Evolutionary conservation across 192 early-diverging fungal species (phyloP).

Genomic region (Coemansia aciculifera): DNA sequence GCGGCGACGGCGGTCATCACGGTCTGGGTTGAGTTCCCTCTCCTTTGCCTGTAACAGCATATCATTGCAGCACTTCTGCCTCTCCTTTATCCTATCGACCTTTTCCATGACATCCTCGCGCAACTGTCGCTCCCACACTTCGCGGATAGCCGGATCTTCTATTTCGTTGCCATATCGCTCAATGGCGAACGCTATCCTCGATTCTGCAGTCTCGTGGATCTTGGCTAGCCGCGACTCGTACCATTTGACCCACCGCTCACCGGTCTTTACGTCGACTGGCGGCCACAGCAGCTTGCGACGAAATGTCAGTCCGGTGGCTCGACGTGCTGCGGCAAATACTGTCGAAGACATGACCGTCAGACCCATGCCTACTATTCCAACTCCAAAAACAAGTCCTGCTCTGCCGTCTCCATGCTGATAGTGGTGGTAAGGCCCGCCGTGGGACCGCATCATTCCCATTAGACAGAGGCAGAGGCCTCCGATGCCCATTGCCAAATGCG

Average conservation of each 20-base stretch:
- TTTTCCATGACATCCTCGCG: slow-evolving; percentile 27
- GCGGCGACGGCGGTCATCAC: not conserved
- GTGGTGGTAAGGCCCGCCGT: not conserved
- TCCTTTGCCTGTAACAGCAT: slow-evolving; percentile 8
- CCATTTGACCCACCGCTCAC: slow-evolving; percentile 26
- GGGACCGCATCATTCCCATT: slow-evolving; percentile 15
- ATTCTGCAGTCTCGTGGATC: slow-evolving; percentile 24
- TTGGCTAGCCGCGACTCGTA: slow-evolving; percentile 31
- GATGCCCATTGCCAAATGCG: slow-evolving; percentile 14
- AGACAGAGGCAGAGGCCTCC: slow-evolving; percentile 10
- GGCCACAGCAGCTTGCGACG: slow-evolving; percentile 18
- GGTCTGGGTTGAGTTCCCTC: not conserved
- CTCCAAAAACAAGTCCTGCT: slow-evolving; percentile 16
- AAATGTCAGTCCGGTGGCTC: slow-evolving; percentile 40
- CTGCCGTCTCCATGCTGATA: not conserved
- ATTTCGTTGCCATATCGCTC: slow-evolving; percentile 14
- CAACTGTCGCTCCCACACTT: slow-evolving; percentile 38
- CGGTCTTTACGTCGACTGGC: slow-evolving; percentile 12
- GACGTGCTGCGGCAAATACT: slow-evolving; percentile 36
- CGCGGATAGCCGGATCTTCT: slow-evolving; percentile 15
- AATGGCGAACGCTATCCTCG: slow-evolving; percentile 7
- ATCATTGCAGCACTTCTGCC: slow-evolving; percentile 11
- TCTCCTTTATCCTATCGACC: slow-evolving; percentile 19
- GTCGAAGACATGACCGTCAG: slow-evolving; percentile 17
- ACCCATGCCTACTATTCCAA: slow-evolving; percentile 6